Base-by-base conservation (phyloP, 2,329 filamentous ascomycete species). In the Epichloe festucae region DNA sequence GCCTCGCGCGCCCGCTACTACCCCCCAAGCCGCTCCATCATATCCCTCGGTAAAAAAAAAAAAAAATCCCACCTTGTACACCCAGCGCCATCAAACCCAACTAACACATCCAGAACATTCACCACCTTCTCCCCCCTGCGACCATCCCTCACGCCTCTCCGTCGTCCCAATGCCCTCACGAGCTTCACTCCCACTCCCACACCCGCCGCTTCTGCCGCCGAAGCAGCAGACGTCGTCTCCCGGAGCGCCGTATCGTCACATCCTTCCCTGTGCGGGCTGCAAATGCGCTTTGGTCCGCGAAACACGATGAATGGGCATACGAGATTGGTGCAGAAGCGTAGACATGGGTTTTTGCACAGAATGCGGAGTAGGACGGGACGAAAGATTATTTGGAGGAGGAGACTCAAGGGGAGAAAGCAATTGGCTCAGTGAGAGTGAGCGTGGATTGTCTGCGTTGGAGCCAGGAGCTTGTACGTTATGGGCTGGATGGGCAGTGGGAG, bases 201-300 rank as follows among this genome's bases (percentile, higher is more conserved):
- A 31, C 52, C 59, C 5, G 40, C 60, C 5, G 31, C 56, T 17
- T 55, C 59, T 41, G 57, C 6, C 35, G 49, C 53, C 23, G 55
- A 54, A 31, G 57, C 63, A 15, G 62, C 66, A 31, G 76, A 80
- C 55, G 53, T 79, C 19, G 69, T 79, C 19, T 27, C 44, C 73
- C 23, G 63, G 61, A 50, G 59, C 12, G 63, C 73, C 54, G 70
- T 81, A 56, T 73, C 76, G 12, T 62, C 73, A 31, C 73, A 79
- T 62, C 78, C 78, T 34, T 73, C 74, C 8, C 65, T 81, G n/a
- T 64, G 62, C 5, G 71, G 66, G 46, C 63, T 65, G 62, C 77
- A 80, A 66, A 67, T 81, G 56, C 75, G 78, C 51, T 81, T 74
- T 67, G 78, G 76, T 1, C 78, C 78, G 46, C 73, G 78, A 53